Evolutionary conservation across 1,284 basidiomycete genomes (phyloP).

Genomic region (Boletus putidus): DNA sequence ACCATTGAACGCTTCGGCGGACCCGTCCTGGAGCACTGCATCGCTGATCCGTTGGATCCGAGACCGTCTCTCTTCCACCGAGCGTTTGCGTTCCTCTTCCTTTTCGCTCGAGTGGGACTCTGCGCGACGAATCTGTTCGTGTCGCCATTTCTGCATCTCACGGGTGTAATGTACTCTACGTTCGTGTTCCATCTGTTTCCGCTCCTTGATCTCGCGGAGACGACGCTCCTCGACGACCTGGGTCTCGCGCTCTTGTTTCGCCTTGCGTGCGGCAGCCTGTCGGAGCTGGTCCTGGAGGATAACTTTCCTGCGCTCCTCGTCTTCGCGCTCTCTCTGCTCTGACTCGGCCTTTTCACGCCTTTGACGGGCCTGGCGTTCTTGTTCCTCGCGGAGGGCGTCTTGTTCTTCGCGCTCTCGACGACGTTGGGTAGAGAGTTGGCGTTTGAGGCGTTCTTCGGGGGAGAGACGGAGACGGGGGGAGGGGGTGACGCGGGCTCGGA

Average conservation of each 20-base stretch:
- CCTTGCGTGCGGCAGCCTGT: slow-evolving; percentile 48
- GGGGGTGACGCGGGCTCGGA: slow-evolving; percentile 6
- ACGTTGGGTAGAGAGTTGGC: slow-evolving; percentile 42
- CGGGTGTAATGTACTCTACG: slow-evolving; percentile 54
- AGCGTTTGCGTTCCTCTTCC: slow-evolving; percentile 46
- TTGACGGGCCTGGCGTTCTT: slow-evolving; percentile 47
- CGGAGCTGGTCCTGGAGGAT: slow-evolving; percentile 53
- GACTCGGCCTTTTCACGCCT: slow-evolving; percentile 50
- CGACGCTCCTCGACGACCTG: slow-evolving; percentile 53
- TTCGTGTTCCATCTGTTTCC: slow-evolving; percentile 50
- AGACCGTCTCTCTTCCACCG: slow-evolving; percentile 47
- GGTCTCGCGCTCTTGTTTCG: slow-evolving; percentile 48
- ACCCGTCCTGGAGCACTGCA: slow-evolving; percentile 44
- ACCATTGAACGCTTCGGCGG: slow-evolving; percentile 49
- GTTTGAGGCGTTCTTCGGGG: slow-evolving; percentile 47
- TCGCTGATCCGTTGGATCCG: slow-evolving; percentile 48
- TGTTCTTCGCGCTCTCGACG: slow-evolving; percentile 52
- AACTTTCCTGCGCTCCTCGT: slow-evolving; percentile 48
- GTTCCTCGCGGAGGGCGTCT: slow-evolving; percentile 51
- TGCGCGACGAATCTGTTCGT: slow-evolving; percentile 49
- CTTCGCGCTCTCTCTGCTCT: slow-evolving; percentile 48
- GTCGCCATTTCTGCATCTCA: slow-evolving; percentile 56
- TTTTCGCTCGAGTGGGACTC: slow-evolving; percentile 49
- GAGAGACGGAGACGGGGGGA: slow-evolving; percentile 14
- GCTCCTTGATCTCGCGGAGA: slow-evolving; percentile 48